Percentiles rank a stretch among this genome's conserved stretches.
phyloP scores from a whole-genome alignment of 768 basidiomycete genomes.

The Pleurotus pulmonarius region DNA sequence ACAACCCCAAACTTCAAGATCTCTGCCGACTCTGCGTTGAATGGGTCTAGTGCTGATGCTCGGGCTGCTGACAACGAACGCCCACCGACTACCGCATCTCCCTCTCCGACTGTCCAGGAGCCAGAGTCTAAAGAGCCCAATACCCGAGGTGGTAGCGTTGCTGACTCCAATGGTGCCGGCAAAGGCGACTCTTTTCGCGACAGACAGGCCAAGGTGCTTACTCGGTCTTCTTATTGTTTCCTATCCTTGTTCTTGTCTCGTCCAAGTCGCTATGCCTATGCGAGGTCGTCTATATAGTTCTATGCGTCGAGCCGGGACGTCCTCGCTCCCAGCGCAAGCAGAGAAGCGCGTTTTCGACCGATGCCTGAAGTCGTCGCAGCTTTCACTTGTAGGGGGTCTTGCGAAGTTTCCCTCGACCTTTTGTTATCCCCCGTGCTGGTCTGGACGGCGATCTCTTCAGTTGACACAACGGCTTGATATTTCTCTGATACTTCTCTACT shows the following conservation, averaged over 20 bases:
- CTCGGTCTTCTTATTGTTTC: constrained; percentile 46
- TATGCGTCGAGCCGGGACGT: neutral
- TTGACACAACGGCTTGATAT: constrained; percentile 37
- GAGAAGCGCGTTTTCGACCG: no score
- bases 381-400: no score
- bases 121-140: constrained; percentile 46
- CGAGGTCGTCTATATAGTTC: no score
- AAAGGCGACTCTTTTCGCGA: constrained; percentile 56
- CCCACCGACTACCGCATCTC: constrained; percentile 44
- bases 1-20: neutral
- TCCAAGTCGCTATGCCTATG: neutral
- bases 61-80: constrained; percentile 42
- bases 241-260: constrained; percentile 17
- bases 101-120: constrained; percentile 40
- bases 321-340: no score
- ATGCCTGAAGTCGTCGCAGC: no score
- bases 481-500: constrained; percentile 26
- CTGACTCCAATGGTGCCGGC: constrained; percentile 36
- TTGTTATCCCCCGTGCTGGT: constrained; percentile 5
- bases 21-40: constrained; percentile 43
- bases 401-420: neutral
- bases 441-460: constrained; percentile 20
- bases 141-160: constrained; percentile 46
- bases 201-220: constrained; percentile 86
- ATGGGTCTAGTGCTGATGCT: constrained; percentile 30